Conservation (phyloP, 225 moss, liverwort and hornwort genomes). For the Antitrichia curtipendula region DNA sequence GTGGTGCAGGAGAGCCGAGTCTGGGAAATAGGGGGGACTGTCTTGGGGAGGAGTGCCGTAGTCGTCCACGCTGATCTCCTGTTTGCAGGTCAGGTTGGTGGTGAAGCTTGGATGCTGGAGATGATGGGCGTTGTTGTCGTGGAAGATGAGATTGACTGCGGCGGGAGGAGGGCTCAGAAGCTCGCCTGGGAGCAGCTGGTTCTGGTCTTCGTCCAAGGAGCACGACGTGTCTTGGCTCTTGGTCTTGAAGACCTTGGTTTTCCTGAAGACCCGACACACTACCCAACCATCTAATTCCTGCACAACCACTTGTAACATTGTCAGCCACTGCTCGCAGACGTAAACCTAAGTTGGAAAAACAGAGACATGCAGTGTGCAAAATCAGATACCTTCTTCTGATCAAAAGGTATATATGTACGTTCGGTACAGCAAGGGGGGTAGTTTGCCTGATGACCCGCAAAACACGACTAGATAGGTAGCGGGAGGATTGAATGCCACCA, state of each 20-base stretch:
- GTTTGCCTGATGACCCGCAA: too few relatives aligned
- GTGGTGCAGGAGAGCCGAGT: not conserved
- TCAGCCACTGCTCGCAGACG: not conserved
- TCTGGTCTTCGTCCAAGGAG: slow-evolving; percentile 19
- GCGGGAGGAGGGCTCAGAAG: not conserved
- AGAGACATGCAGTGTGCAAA: not conserved
- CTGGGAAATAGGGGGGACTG: not conserved
- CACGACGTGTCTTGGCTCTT: slow-evolving; percentile 17
- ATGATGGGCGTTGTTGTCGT: not conserved
- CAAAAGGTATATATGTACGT: too few relatives aligned
- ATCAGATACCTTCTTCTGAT: not conserved
- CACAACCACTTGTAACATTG: not conserved
- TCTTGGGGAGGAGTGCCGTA: slow-evolving; percentile 4
- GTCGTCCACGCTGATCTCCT: slow-evolving; percentile 26
- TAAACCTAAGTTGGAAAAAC: not conserved
- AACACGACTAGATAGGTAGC: not conserved
- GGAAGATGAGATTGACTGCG: not conserved
- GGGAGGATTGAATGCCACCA: not conserved
- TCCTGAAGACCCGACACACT: slow-evolving; percentile 26
- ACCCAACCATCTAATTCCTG: slow-evolving; percentile 39
- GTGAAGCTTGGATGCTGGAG: not conserved
- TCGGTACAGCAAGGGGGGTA: not conserved
- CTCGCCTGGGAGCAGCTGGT: not conserved
- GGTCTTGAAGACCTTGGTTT: slow-evolving; percentile 20
- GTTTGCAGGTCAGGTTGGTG: slow-evolving; percentile 1